These are phyloP conservation scores for Clathrus columnatus DNA, from an alignment of 768 basidiomycete species.

Conservation along the genomic window DNA sequence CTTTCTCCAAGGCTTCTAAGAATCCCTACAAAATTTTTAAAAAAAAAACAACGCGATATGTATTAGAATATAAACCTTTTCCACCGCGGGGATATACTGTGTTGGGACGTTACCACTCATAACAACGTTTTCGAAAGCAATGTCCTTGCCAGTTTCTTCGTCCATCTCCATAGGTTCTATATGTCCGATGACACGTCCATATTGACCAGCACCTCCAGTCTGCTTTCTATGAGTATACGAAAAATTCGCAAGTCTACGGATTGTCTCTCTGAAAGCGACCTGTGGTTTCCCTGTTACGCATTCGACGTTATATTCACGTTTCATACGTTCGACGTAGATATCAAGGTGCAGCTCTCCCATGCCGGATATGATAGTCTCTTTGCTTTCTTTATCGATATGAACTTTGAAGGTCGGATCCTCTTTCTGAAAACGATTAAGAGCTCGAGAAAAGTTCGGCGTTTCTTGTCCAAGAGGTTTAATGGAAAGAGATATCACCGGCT, in stretches of 20 bases:
- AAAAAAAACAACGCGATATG: background rate
- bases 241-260: slow-evolving; percentile 76
- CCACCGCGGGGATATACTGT: slow-evolving; percentile 88
- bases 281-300: slow-evolving; percentile 93
- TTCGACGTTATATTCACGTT: slow-evolving; percentile 90
- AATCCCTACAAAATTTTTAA: slow-evolving; percentile 57
- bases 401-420: slow-evolving; percentile 99
- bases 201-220: slow-evolving; percentile 95
- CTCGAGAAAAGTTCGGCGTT: slow-evolving; percentile 93
- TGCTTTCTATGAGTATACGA: slow-evolving; percentile 97
- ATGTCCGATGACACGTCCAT: slow-evolving; percentile 82
- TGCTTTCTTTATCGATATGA: slow-evolving; percentile 87
- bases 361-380: slow-evolving; percentile 99
- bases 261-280: slow-evolving; percentile 94
- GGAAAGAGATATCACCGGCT: slow-evolving; percentile 94
- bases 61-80: slow-evolving; percentile 52
- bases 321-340: slow-evolving; percentile 99
- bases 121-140: slow-evolving; percentile 76
- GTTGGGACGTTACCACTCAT: slow-evolving; percentile 90
- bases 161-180: slow-evolving; percentile 77
- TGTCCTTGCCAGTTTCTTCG: slow-evolving; percentile 71
- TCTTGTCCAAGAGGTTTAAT: slow-evolving; percentile 89
- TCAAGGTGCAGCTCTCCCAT: slow-evolving; percentile 99
- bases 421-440: slow-evolving; percentile 94
- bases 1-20: slow-evolving; percentile 89